A percentile compares a stretch with the other conserved stretches of the same genome.
phyloP scores from a whole-genome alignment of 2,329 filamentous ascomycete genomes.

The Scedosporium dehoogii region DNA sequence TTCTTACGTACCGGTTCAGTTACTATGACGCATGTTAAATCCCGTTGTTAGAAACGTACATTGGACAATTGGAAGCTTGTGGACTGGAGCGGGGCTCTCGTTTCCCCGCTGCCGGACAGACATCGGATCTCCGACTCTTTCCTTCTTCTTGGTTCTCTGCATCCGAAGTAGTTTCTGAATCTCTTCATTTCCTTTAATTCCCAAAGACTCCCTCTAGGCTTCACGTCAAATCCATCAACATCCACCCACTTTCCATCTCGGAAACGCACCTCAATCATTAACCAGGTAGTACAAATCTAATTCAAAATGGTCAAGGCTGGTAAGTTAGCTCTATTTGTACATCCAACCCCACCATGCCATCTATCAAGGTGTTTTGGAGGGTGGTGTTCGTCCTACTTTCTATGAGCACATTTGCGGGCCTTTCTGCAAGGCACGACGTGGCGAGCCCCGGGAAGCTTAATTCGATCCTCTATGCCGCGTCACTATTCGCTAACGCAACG shows the following conservation, averaged over 20 bases:
- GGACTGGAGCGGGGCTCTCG: constrained; percentile 4
- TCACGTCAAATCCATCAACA: constrained; percentile 5
- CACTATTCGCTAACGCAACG: background rate
- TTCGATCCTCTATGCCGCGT: background rate
- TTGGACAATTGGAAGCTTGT: constrained; percentile 3
- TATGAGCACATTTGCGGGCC: constrained; percentile 6
- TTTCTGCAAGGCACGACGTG: background rate
- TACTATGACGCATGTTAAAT: no score
- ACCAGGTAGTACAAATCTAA: background rate
- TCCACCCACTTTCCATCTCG: background rate
- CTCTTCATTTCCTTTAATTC: constrained; percentile 3
- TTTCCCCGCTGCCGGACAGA: constrained; percentile 7
- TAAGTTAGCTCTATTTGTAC: constrained; percentile 7
- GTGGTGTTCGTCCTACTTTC: background rate
- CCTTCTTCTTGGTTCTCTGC: constrained; percentile 1
- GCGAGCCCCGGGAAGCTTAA: constrained; percentile 3
- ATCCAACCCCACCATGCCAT: constrained; percentile 1
- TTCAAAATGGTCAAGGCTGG: constrained; percentile 15
- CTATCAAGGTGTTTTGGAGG: constrained; percentile 5
- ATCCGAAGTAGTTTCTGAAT: constrained; percentile 6
- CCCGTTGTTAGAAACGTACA: background rate
- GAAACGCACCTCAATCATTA: background rate
- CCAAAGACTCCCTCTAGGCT: constrained; percentile 2
- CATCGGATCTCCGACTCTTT: constrained; percentile 7
- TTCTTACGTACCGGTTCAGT: background rate